Conservation (phyloP, 2,329 filamentous ascomycete species). For the Cercospora brassicicola region DNA sequence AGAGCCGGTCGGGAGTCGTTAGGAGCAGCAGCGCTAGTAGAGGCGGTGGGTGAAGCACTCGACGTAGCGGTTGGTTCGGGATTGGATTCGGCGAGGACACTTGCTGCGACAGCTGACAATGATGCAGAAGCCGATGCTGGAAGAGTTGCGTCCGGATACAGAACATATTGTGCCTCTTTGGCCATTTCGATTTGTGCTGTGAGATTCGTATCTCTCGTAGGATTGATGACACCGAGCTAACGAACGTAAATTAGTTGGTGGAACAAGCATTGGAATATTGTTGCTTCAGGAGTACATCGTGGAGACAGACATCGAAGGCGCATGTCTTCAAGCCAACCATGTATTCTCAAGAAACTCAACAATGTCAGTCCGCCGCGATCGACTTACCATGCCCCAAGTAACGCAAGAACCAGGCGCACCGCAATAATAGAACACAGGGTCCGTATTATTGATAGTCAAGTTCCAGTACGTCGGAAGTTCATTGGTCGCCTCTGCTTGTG, state of each 20-base stretch:
- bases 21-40: neutral
- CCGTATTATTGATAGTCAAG: slow-evolving; percentile 58
- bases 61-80: neutral
- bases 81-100: slow-evolving; percentile 12
- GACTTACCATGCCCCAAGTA: slow-evolving; percentile 58
- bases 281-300: neutral
- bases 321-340: too few species aligned
- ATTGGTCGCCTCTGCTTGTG: neutral
- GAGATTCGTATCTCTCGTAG: slow-evolving; percentile 41
- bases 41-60: neutral
- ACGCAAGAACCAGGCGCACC: slow-evolving; percentile 66
- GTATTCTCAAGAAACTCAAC: too few species aligned
- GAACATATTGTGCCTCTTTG: slow-evolving; percentile 32
- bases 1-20: slow-evolving; percentile 29
- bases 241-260: neutral
- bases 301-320: too few species aligned
- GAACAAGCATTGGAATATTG: neutral
- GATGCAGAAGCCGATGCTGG: slow-evolving; percentile 41
- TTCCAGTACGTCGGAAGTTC: slow-evolving; percentile 26
- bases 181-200: slow-evolving; percentile 36
- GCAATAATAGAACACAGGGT: slow-evolving; percentile 70
- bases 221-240: slow-evolving; percentile 69
- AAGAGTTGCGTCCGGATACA: slow-evolving; percentile 45
- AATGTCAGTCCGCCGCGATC: neutral
- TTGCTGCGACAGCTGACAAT: slow-evolving; percentile 27